A percentile compares a stretch with the other conserved stretches of the same genome.
phyloP scores from a whole-genome alignment of 352 stramenopile genomes.

The Pythium phragmitis region DNA sequence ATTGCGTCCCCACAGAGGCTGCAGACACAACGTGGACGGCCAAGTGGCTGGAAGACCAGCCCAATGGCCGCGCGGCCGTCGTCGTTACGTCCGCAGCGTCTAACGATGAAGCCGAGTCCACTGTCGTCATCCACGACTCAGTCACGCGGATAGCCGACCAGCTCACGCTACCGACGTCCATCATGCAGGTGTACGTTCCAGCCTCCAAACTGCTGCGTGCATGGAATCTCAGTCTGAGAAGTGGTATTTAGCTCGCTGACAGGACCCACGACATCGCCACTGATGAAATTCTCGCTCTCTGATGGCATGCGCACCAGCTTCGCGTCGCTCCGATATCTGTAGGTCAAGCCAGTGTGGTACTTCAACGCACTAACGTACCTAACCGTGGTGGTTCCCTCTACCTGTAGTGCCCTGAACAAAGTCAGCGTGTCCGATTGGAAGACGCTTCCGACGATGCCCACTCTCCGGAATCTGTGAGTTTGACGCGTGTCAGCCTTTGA shows the following conservation, averaged over 20 bases:
- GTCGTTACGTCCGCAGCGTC: slow-evolving; percentile 4
- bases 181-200: slow-evolving; percentile 4
- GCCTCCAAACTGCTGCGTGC: neutral
- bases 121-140: slow-evolving; percentile 1
- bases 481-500: neutral
- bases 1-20: slow-evolving; percentile 4
- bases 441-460: slow-evolving; percentile 13
- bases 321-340: slow-evolving; percentile 1
- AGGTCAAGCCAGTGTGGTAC: neutral
- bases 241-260: slow-evolving; percentile 1
- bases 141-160: slow-evolving; percentile 9
- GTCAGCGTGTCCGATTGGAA: slow-evolving; percentile 18
- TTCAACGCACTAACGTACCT: neutral
- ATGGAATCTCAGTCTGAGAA: neutral
- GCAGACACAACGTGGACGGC: slow-evolving; percentile 6
- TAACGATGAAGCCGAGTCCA: neutral
- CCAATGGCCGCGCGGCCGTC: slow-evolving; percentile 1
- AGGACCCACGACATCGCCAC: neutral
- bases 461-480: slow-evolving; percentile 20
- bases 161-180: slow-evolving; percentile 3
- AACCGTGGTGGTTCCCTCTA: neutral
- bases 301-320: slow-evolving; percentile 6
- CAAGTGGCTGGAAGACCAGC: slow-evolving; percentile 13
- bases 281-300: slow-evolving; percentile 3
- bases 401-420: slow-evolving; percentile 1